phyloP scores from a whole-genome alignment of 495 filamentous ascomycete genomes.

The Penicillium desertorum region DNA sequence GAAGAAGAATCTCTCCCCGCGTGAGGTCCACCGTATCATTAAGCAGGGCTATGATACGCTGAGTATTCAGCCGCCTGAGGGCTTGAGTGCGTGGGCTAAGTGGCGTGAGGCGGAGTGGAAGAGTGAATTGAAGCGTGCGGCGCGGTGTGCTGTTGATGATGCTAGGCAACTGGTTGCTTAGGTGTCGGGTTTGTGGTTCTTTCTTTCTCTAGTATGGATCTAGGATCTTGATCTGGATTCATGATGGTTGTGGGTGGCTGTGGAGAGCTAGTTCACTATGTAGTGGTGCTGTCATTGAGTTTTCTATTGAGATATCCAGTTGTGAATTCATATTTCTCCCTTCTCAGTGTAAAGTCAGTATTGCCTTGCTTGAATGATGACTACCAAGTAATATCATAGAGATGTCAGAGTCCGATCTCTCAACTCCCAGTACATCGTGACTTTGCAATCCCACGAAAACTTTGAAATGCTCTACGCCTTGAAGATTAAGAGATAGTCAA shows the following conservation, averaged over 20 bases:
- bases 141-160: conserved; percentile 65
- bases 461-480: not conserved
- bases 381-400: not conserved
- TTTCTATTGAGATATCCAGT: conserved; percentile 16
- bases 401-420: not conserved
- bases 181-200: not conserved
- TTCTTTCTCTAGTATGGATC: not conserved
- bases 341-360: not conserved
- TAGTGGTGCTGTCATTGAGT: not conserved
- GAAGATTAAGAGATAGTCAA: not conserved
- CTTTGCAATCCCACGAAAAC: not conserved
- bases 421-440: not conserved
- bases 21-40: conserved; percentile 86
- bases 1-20: conserved; percentile 69
- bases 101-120: conserved; percentile 67
- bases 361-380: not conserved
- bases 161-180: conserved; percentile 43
- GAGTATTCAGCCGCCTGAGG: conserved; percentile 80
- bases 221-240: not conserved
- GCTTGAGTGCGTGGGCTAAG: conserved; percentile 72
- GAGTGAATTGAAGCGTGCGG: conserved; percentile 79
- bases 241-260: not conserved
- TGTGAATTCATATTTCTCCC: not conserved
- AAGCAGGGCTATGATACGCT: conserved; percentile 95
- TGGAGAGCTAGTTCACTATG: not conserved